Percentiles rank a stretch among this genome's conserved stretches.
phyloP scores from a whole-genome alignment of 352 stramenopile genomes.

The Pilasporangium apinafurcum region DNA sequence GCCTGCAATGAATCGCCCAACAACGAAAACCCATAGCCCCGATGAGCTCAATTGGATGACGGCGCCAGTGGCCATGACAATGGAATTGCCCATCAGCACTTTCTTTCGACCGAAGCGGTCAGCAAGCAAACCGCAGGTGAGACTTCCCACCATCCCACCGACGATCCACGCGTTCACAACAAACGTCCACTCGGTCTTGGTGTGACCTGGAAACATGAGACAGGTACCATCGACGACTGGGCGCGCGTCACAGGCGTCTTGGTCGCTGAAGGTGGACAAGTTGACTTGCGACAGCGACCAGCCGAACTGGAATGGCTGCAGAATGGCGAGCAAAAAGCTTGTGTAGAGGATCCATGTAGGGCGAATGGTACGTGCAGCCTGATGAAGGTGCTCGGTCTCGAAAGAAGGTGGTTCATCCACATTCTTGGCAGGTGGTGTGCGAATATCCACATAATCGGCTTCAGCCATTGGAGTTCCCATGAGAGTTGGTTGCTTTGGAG shows the following conservation, averaged over 20 bases:
- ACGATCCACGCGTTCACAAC: conserved; percentile 50
- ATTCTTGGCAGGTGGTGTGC: no score
- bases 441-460: no score
- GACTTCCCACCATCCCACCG: conserved; percentile 38
- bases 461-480: no score
- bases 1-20: conserved; percentile 39
- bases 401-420: no score
- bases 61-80: conserved; percentile 34
- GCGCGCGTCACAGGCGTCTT: conserved; percentile 23
- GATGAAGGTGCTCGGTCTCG: no score
- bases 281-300: conserved; percentile 56
- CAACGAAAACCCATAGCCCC: conserved; percentile 22
- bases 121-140: conserved; percentile 21
- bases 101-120: conserved; percentile 44
- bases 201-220: conserved; percentile 55
- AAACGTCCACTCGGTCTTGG: conserved; percentile 42
- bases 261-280: conserved; percentile 34
- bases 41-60: conserved; percentile 16
- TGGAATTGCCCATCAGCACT: conserved; percentile 15
- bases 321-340: conserved; percentile 23
- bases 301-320: conserved; percentile 44
- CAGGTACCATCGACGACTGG: conserved; percentile 32
- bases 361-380: no score
- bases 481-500: no score
- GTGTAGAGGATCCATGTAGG: conserved; percentile 34